Evolutionary conservation across 805 yeast genomes (phyloP), one percentile per base, ranked within the genome.

Genomic region (Saccharomyces jurei): DNA sequence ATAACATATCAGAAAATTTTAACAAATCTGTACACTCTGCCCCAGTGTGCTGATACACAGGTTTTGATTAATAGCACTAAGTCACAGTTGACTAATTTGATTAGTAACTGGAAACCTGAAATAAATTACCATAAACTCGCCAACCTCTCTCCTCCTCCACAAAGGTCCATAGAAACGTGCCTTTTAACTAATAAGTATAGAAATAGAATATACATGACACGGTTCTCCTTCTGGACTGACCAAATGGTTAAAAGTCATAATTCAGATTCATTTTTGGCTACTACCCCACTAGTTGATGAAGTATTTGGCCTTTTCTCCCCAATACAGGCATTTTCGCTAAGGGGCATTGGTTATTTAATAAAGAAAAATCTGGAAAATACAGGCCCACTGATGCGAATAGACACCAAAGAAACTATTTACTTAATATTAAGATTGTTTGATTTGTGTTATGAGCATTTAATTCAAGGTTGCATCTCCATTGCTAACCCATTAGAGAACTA

Each of bases 371-470:
- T 60, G 10, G 47, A 32, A 13, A 51, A 50, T 1, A 17, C 30
- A 30, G 14, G 28, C 25, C 29, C 30, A 17, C 25, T 8, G 22
- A 36, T 36, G 44, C 28, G 50, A 84, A 83, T 63, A 82, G 86
- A 57, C 74, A 36, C 53, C 9, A 50, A 50, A 14, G 63, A 60
- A 25, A 57, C 62, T n/a, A 52, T 63, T 14, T 63, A 62, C 46
- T 41, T 63, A n/a, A 50, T 63, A 41, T 50, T 63, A 17, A 52
- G 60, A 30, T 59, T 57, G 52, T 60, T 60, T 30, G 65, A 63
- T 50, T 51, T 58, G 11, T 58, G 59, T 47, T 41, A 54, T 21
- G 54, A 52, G 25, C 53, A 58, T 26, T 30, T 60, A 14, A 59
- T 54, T 26, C 54, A 54, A 32, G 54, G 58, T 32, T 58, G 60